phyloP scores from a whole-genome alignment of 2,329 filamentous ascomycete species.

The Catunica adiposa region DNA sequence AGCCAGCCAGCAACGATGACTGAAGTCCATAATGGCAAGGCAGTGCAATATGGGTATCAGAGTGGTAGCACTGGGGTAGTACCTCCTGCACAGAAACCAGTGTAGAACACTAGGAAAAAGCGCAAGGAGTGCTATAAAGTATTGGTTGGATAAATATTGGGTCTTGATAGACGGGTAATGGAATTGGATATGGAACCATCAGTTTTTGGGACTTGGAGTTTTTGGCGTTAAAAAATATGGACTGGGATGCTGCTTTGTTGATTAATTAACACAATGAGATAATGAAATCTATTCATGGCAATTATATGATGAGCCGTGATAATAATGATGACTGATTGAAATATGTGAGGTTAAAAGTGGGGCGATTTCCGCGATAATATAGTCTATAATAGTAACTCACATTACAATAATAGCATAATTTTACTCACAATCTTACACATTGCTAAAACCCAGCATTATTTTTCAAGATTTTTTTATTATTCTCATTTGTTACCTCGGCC shows the following conservation, averaged over 20 bases:
- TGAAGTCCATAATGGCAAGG: too few species aligned
- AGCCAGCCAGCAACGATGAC: too few species aligned
- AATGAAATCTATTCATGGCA: background rate
- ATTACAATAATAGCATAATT: too few species aligned
- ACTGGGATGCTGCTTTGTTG: background rate
- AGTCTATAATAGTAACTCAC: too few species aligned
- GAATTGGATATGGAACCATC: background rate
- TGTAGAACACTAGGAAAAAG: background rate
- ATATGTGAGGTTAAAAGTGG: background rate
- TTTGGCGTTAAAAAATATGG: constrained; percentile 1
- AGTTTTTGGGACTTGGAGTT: background rate
- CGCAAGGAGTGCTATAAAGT: background rate
- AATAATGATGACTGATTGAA: background rate
- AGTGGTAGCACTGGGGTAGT: background rate
- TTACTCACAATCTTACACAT: background rate
- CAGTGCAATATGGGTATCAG: too few species aligned
- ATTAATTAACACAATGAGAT: background rate
- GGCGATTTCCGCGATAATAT: background rate
- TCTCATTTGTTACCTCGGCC: background rate
- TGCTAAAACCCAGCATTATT: background rate
- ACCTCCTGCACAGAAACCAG: background rate
- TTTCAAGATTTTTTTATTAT: background rate
- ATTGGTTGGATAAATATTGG: background rate
- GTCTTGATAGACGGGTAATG: background rate
- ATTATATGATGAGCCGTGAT: background rate